A percentile compares a stretch with the other conserved stretches of the same genome.
These are phyloP conservation scores for Komagataella pseudopastoris DNA, from an alignment of 805 yeast species.

Conservation along the genomic window DNA sequence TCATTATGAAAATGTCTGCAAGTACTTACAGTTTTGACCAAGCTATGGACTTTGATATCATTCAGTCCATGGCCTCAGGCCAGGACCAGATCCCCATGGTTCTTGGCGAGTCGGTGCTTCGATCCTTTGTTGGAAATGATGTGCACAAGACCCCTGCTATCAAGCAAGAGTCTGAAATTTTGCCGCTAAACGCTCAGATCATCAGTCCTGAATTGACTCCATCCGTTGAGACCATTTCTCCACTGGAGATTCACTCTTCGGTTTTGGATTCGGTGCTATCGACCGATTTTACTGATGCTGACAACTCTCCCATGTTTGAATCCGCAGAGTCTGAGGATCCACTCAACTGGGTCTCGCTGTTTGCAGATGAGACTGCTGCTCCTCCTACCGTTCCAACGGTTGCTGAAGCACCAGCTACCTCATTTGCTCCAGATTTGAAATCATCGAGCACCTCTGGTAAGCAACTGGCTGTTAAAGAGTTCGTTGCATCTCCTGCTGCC, in stretches of 20 bases:
- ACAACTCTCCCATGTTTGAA: conserved; percentile 51
- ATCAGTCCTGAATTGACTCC: background rate
- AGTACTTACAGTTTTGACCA: background rate
- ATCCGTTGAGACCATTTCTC: conserved; percentile 22
- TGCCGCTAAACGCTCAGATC: background rate
- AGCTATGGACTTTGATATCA: background rate
- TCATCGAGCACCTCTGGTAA: background rate
- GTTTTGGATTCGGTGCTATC: conserved; percentile 39
- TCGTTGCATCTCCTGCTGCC: background rate
- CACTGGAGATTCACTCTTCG: conserved; percentile 37
- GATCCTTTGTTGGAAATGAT: conserved; percentile 8
- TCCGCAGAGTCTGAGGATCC: conserved; percentile 25
- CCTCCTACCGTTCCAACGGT: background rate
- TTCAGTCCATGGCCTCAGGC: background rate
- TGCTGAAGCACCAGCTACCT: background rate
- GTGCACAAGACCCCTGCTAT: background rate
- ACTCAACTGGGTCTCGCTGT: conserved; percentile 48
- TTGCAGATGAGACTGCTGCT: conserved; percentile 25
- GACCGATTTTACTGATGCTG: conserved; percentile 12
- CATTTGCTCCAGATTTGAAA: background rate
- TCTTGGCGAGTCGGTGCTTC: conserved; percentile 20
- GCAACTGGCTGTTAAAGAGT: background rate
- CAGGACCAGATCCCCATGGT: conserved; percentile 9
- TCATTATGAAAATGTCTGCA: conserved; percentile 2
- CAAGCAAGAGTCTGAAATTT: background rate